These are phyloP conservation scores for Telopea speciosissima DNA, from an alignment of 177 flowering plant species.

Conservation along the genomic window DNA sequence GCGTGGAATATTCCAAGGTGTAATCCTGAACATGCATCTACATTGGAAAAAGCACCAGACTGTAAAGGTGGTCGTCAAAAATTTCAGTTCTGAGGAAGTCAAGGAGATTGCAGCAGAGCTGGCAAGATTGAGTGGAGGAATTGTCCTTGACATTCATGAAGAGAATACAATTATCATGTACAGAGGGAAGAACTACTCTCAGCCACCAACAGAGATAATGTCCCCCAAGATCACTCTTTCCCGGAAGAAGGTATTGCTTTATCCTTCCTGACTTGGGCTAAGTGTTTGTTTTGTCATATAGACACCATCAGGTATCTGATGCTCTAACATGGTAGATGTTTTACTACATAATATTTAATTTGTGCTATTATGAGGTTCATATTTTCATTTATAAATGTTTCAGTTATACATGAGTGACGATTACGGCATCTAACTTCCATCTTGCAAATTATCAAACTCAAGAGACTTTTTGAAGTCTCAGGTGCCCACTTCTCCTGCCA, in stretches of 20 bases:
- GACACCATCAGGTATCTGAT: background rate
- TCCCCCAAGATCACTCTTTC: constrained; percentile 81
- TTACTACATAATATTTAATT: too few species aligned
- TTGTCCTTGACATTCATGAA: constrained; percentile 88
- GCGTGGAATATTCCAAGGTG: constrained; percentile 92
- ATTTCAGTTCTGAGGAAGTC: constrained; percentile 84
- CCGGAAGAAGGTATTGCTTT: constrained; percentile 60
- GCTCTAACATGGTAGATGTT: background rate
- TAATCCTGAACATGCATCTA: constrained; percentile 93
- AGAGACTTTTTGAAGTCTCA: too few species aligned
- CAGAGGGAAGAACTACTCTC: constrained; percentile 93
- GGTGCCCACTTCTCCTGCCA: too few species aligned
- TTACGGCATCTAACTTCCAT: too few species aligned
- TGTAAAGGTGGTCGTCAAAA: constrained; percentile 73
- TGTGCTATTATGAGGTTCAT: too few species aligned
- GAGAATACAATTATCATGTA: constrained; percentile 89
- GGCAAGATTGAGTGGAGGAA: constrained; percentile 90
- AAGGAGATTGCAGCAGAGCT: constrained; percentile 85
- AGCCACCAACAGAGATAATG: constrained; percentile 98
- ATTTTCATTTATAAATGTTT: too few species aligned
- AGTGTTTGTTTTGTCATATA: background rate
- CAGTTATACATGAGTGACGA: too few species aligned
- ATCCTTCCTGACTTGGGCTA: background rate
- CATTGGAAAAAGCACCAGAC: constrained; percentile 99
- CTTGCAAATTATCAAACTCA: too few species aligned